phyloP scores from a whole-genome alignment of 768 basidiomycete genomes.

The Punctularia strigosozonata region DNA sequence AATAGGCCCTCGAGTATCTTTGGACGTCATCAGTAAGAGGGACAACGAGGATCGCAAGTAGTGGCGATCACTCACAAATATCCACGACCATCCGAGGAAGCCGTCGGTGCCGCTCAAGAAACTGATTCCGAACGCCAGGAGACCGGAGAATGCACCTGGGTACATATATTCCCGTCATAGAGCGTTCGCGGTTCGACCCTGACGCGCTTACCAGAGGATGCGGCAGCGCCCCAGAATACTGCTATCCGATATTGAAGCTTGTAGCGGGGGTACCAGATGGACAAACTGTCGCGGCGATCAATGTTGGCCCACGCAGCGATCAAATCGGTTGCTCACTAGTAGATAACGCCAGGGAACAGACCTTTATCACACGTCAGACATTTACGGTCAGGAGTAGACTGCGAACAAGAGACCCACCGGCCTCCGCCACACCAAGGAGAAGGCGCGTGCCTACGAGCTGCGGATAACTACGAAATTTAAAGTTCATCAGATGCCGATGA shows the following conservation, averaged over 20 bases:
- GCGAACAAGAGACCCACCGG: too few species aligned
- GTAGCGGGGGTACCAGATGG: conserved; percentile 23
- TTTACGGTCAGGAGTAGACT: too few species aligned
- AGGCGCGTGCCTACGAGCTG: conserved; percentile 49
- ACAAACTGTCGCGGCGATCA: conserved; percentile 14
- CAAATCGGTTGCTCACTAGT: conserved; percentile 42
- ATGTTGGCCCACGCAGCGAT: too few species aligned
- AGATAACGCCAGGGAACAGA: conserved; percentile 61
- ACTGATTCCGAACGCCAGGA: conserved; percentile 23
- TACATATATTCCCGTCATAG: neutral
- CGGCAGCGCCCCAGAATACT: conserved; percentile 24
- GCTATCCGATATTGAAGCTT: conserved; percentile 20
- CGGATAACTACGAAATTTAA: conserved; percentile 52
- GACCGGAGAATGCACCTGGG: conserved; percentile 14
- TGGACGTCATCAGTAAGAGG: neutral
- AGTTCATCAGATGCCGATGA: too few species aligned
- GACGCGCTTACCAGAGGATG: conserved; percentile 12
- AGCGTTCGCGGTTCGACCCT: neutral
- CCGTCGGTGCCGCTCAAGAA: conserved; percentile 18
- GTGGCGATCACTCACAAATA: conserved; percentile 13
- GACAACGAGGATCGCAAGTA: neutral
- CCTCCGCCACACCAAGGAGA: conserved; percentile 55
- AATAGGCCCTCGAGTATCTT: conserved; percentile 55
- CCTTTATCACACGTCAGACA: too few species aligned
- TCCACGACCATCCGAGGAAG: conserved; percentile 10